These are phyloP conservation scores for Orbilia oligospora DNA, from an alignment of 2,329 filamentous ascomycete species.

Conservation along the genomic window DNA sequence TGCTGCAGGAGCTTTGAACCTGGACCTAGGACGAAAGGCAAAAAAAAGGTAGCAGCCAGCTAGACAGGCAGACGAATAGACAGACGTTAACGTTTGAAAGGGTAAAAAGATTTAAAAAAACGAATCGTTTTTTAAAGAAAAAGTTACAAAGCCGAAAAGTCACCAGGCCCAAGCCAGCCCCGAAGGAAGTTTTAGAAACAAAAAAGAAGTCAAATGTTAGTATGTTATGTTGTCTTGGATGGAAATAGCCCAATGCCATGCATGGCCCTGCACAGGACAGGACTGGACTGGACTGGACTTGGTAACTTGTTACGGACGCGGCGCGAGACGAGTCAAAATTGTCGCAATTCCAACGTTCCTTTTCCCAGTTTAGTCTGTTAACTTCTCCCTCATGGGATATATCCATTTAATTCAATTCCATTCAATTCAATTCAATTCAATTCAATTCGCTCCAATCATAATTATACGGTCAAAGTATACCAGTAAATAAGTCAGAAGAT, in stretches of 20 bases:
- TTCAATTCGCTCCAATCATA: not conserved
- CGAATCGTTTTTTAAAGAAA: not conserved
- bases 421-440: not conserved
- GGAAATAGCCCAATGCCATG: constrained; percentile 35
- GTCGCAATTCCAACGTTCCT: constrained; percentile 50
- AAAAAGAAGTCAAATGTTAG: constrained; percentile 8
- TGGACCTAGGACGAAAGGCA: constrained; percentile 22
- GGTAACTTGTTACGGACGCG: constrained; percentile 9
- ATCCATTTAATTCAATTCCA: not conserved
- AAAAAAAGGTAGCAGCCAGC: not conserved
- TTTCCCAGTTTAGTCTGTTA: constrained; percentile 11
- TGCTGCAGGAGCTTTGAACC: constrained; percentile 21
- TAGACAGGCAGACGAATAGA: not conserved
- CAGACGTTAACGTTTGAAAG: too few relatives aligned
- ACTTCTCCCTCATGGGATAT: too few relatives aligned
- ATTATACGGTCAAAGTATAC: too few relatives aligned
- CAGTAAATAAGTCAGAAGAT: too few relatives aligned
- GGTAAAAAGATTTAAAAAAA: too few relatives aligned
- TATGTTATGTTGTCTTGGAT: constrained; percentile 30
- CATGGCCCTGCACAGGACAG: not conserved
- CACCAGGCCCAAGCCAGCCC: not conserved
- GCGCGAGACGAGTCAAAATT: constrained; percentile 44
- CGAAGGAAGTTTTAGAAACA: not conserved
- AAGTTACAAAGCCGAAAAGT: not conserved
- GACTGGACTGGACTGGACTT: not conserved